Evolutionary conservation across 2,329 filamentous ascomycete species (phyloP).

Genomic region (Corynespora cassiicola): DNA sequence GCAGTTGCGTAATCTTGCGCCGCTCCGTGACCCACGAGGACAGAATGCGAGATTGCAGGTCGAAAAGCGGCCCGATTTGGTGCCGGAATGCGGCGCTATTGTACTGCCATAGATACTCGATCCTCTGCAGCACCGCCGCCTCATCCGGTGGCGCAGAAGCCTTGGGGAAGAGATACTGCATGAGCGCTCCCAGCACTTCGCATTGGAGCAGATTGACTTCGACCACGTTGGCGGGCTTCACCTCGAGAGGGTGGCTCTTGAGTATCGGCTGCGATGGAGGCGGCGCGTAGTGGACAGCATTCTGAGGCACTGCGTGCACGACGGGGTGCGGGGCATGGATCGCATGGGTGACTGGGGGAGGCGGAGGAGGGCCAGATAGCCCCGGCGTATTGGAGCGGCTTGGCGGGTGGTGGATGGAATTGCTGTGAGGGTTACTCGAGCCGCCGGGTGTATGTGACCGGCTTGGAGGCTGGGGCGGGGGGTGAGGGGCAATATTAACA

Average conservation of each 20-base stretch:
- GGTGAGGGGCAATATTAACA: conserved; percentile 24
- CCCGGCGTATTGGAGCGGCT: conserved; percentile 30
- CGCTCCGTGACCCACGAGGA: conserved; percentile 39
- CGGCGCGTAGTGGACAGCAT: conserved; percentile 3
- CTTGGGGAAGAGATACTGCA: conserved; percentile 38
- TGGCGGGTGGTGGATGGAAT: conserved; percentile 21
- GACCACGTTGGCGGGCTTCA: conserved; percentile 8
- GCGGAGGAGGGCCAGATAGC: conserved; percentile 17
- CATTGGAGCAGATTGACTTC: conserved; percentile 37
- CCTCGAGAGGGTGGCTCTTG: conserved; percentile 32
- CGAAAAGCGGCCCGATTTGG: conserved; percentile 32
- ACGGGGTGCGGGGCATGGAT: conserved; percentile 14
- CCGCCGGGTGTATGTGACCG: conserved; percentile 17
- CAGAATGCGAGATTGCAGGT: conserved; percentile 35
- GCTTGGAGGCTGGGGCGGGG: conserved; percentile 18
- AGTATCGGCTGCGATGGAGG: conserved; percentile 21
- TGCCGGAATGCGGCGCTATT: conserved; percentile 32
- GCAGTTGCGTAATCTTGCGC: conserved; percentile 33
- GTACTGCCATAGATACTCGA: conserved; percentile 36
- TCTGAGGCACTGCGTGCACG: conserved; percentile 2
- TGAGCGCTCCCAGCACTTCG: conserved; percentile 37
- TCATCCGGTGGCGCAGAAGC: conserved; percentile 31
- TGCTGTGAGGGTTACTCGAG: conserved; percentile 22
- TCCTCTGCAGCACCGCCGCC: conserved; percentile 25
- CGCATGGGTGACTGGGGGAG: conserved; percentile 26